Evolutionary conservation across 1,139 yeast species (phyloP).

Genomic region (Spencermartinsiella ligniputridi): DNA sequence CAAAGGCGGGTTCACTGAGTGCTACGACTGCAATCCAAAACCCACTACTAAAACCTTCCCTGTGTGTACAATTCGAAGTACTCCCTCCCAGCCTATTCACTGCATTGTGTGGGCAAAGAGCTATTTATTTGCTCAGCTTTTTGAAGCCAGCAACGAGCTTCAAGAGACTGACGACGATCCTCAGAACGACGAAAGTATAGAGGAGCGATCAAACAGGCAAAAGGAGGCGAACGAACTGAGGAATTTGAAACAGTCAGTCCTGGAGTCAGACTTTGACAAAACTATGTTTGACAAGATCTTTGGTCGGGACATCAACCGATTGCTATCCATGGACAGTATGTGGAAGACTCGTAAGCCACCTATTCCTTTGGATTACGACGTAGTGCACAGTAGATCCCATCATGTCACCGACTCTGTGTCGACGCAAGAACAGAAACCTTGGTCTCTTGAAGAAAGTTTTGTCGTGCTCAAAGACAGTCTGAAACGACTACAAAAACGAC

Average conservation of each 20-base stretch:
- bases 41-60: constrained; percentile 90
- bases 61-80: constrained; percentile 93
- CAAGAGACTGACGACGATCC: constrained; percentile 40
- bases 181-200: constrained; percentile 25
- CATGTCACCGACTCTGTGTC: constrained; percentile 27
- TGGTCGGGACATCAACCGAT: constrained; percentile 66
- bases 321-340: constrained; percentile 64
- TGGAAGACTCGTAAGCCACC: constrained; percentile 77
- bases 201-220: constrained; percentile 62
- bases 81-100: constrained; percentile 95
- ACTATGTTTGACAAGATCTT: constrained; percentile 47
- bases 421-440: constrained; percentile 54
- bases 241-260: constrained; percentile 51
- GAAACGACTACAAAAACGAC: constrained; percentile 47
- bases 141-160: constrained; percentile 44
- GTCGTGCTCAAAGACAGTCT: constrained; percentile 54
- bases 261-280: constrained; percentile 34
- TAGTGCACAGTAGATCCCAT: constrained; percentile 18
- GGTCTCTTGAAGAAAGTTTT: constrained; percentile 64
- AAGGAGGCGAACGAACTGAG: constrained; percentile 74
- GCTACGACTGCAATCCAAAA: constrained; percentile 87
- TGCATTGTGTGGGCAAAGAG: constrained; percentile 98
- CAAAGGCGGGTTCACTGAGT: constrained; percentile 75
- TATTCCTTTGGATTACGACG: constrained; percentile 45
- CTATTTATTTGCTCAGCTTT: constrained; percentile 76